Base-by-base conservation (phyloP, 2,329 filamentous ascomycete genomes). In the Nectriaceae sp. region DNA sequence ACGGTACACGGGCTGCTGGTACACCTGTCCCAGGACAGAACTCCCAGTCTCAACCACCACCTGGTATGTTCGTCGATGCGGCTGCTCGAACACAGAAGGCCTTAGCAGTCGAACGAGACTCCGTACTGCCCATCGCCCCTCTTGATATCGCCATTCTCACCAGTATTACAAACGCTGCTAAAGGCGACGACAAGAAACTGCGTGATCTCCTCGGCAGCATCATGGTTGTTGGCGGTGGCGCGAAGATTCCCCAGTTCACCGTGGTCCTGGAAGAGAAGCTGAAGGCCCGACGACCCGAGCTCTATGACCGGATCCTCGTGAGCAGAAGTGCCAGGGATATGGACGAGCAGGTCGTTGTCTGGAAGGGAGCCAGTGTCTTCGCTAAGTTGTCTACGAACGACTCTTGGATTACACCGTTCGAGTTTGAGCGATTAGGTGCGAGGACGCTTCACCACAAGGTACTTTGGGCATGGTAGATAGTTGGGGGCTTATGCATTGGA, bases 321-420 rank as follows among this genome's bases (percentile, higher is more conserved):
- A 84, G 82, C 52, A 75, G 79, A 52, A 94, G 78, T 78, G 94
- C 94, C 0, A 79, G 93, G 61, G 94, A 99, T 61, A 87, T 99
- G 75, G 94, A 99, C 70, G 90, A 94, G 51, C 91, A 97, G 71
- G 92, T 97, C n/a, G 88, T 97, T 44, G 86, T 87, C 8, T 99
- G 94, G 94, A 99, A 99, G 78, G 94, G 94, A 4, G 94, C 90
- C 1, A 96, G 91, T 66, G 92, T 99, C 15, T 99, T 97, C 75
- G 92, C 90, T 3, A 91, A 96, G 73, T 74, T 97, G 59, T 82
- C 85, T 39, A 92, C 90, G 15, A 97, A 97, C 71, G 94, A 99
- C 69, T 94, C 88, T 62, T 99, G 94, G 94, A 90, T 97, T 64
- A 88, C 87, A 13, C 82, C 84, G 40, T 78, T 87, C 61, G 93